Evolutionary conservation across 495 filamentous ascomycete species (phyloP), one percentile per base, ranked within the genome.

Genomic region (Trichoderma orchidacearum): DNA sequence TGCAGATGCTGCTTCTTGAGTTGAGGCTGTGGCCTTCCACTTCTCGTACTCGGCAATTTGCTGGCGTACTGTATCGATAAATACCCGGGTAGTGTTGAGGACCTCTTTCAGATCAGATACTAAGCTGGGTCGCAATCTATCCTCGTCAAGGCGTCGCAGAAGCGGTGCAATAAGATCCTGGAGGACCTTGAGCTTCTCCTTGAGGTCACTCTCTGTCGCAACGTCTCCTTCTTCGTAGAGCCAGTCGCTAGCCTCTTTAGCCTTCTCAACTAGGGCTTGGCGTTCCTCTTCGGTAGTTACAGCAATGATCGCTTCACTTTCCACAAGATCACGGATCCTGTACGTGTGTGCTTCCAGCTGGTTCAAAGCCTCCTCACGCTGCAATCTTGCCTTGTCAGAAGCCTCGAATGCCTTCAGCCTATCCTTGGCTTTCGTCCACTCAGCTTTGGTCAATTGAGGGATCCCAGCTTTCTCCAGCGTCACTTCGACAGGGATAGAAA

Each of bases 341-440:
- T 99, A 99, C 41, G 90, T 95, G 68, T 87, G 95, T n/a, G 79
- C 82, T 68, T 99, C 93, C 27, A 99, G 81, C 62, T 86, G 84
- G 72, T 99, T 99, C 28, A 96, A 72, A 9, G 87, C 80, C 68
- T 96, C 93, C 66, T 96, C 91, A 30, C 92, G 85, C 45, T 82
- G 72, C 38, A 82, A 69, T 29, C 90, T 87, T 5, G 85, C 78
- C 48, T 75, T 73, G 70, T 99, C 93, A 1, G 89, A 96, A 23
- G 79, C 74, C 61, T 90, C 90, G 58, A 96, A 95, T 2, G 87
- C 84, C 62, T 80, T 72, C 51, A 96, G 76, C 25, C 89, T 83
- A 55, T 81, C 75, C 63, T 84, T 84, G 68, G 90, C 83, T 8
- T 83, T 78, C 28, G 71, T 70, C 18, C 89, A 62, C 55, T 88